Base-by-base conservation (phyloP, 768 basidiomycete genomes). In the Cystobasidium tubakii region DNA sequence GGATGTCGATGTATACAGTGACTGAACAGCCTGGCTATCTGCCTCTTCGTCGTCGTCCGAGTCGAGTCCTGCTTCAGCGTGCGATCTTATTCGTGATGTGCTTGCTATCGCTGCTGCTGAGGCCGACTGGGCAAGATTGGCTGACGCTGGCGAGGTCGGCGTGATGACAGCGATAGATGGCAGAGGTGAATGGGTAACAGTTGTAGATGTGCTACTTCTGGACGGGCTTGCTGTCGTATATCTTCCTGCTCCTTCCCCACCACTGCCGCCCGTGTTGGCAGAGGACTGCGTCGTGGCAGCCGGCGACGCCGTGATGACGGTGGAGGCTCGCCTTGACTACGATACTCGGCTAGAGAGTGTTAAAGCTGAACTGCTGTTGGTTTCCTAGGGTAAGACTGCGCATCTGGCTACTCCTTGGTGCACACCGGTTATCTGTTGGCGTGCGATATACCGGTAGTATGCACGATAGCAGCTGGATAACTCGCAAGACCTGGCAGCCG, bases 71-170 rank as follows among this genome's bases (percentile, higher is more conserved):
- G 46, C 46, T 50, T 50, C 46, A 50, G 15, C 21, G 46, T 50
- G 46, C n/a, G 46, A 50, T 50, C 46, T 50, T 15, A 19, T 50
- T 19, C 46, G 12, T 19, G 39, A 39, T 6, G 39, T 39, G 39
- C 39, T 39, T 15, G 39, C 15, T 39, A 39, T 39, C 39, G 15
- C 39, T 39, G 39, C 6, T 6, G 39, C 39, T 39, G 39, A 15
- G 7, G 39, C 15, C 39, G 39, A 15, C 39, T 39, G 39, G 39
- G 39, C 39, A 6, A n/a, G 46, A 6, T 4, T n/a, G 46, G 21
- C 46, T 50, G 46, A 6, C 21, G 46, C 46, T n/a, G 57, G 57
- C 23, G 57, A 60, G 25, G 57, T 60, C 25, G 57, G 57, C 57
- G 33, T 29, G 25, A 34, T 60, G 25, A 60, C 57, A 29, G 57